Evolutionary conservation across 1,284 basidiomycete species (phyloP).

Genomic region (Ustilago nuda): DNA sequence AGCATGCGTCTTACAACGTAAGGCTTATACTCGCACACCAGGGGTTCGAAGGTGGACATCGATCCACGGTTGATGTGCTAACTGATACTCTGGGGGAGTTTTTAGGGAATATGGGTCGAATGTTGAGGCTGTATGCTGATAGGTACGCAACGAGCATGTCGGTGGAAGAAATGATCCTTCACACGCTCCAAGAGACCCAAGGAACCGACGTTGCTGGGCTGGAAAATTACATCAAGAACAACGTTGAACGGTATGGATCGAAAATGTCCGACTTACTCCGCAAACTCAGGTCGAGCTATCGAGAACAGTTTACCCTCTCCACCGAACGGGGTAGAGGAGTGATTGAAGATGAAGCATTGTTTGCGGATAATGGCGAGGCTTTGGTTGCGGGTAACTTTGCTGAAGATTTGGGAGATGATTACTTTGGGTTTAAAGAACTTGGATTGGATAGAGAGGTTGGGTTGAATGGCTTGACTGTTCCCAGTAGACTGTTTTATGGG

Average conservation of each 20-base stretch:
- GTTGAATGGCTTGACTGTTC: slow-evolving; percentile 81
- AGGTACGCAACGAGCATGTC: slow-evolving; percentile 83
- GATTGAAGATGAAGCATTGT: slow-evolving; percentile 78
- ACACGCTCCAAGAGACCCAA: slow-evolving; percentile 88
- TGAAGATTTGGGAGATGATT: slow-evolving; percentile 89
- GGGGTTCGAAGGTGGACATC: slow-evolving; percentile 62
- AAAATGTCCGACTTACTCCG: slow-evolving; percentile 83
- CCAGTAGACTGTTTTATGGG: slow-evolving; percentile 81
- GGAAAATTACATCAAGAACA: slow-evolving; percentile 88
- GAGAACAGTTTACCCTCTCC: slow-evolving; percentile 75
- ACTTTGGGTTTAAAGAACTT: slow-evolving; percentile 86
- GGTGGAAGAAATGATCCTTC: slow-evolving; percentile 90
- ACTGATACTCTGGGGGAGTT: slow-evolving; percentile 83
- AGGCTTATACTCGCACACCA: slow-evolving; percentile 61
- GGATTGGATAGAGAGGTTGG: slow-evolving; percentile 90
- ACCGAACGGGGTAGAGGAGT: slow-evolving; percentile 69
- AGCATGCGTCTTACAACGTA: slow-evolving; percentile 50
- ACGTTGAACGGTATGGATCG: slow-evolving; percentile 83
- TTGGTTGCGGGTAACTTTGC: slow-evolving; percentile 86
- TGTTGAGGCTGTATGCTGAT: slow-evolving; percentile 83
- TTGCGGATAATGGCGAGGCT: slow-evolving; percentile 82
- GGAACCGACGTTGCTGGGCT: slow-evolving; percentile 80
- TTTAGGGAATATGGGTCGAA: slow-evolving; percentile 84
- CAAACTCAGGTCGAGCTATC: slow-evolving; percentile 84
- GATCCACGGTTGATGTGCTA: slow-evolving; percentile 80